Base-by-base conservation (phyloP, 768 basidiomycete species). In the Hericium rajendrae region DNA sequence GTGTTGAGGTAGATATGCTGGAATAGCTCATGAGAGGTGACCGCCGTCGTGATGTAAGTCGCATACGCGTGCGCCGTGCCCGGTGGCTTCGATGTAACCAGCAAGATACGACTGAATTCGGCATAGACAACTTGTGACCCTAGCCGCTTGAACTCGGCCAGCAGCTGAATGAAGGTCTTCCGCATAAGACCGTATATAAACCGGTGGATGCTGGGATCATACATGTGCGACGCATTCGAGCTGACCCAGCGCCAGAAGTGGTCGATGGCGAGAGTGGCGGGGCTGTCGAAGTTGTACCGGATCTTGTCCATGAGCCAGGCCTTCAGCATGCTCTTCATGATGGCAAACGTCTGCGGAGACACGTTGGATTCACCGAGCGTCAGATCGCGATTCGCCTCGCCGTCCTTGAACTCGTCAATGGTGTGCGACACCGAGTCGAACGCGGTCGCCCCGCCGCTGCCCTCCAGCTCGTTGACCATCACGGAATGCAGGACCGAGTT, bases 191-290 rank as follows among this genome's bases (percentile, higher is more conserved):
- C 90, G 63, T 94, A 88, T 9, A 98, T 75, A 70, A 99, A 99
- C 0, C 88, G 84, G 67, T 97, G 93, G 6, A 99, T 78, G 58
- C 91, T 86, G 1, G 93, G 85, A 66, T 99, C 97, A 68, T 92
- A 94, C 75, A 98, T 83, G 57, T 85, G 79, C 16, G 94, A 89
- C 5, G 84, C 78, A 48, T 80, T 83, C 2, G 92, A 92, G 68
- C 85, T 88, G 62, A 97, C 80, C 97, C 97, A 99, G 46, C 97
- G 78, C 93, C 94, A 97, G 73, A 98, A 97, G 71, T 98, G 94
- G 65, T 94, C 90, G 54, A 97, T 80, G 2, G 85, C 83, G 2
- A 89, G 65, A 2, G 80, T 77, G 0, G 88, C 85, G 0, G 86
- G 83, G 57, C 83, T 81, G 13, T 80, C 77, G 37, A 80, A 81